Evolutionary conservation across 2,329 filamentous ascomycete species (phyloP).

Genomic region (Lithohypha guttulata): DNA sequence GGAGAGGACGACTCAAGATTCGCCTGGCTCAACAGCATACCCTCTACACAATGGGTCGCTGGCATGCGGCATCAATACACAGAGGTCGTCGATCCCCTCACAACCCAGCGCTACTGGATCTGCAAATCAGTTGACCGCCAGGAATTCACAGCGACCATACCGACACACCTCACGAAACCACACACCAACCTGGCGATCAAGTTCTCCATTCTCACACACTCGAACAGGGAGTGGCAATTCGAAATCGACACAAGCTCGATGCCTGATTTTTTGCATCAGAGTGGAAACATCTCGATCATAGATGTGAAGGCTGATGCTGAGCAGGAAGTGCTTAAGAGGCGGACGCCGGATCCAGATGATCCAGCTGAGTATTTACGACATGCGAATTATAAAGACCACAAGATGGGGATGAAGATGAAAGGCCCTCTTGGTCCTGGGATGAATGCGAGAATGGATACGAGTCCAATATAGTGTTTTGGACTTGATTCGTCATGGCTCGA

Average conservation of each 20-base stretch:
- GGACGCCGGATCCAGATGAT: not conserved
- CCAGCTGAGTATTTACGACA: not conserved
- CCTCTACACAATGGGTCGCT: not conserved
- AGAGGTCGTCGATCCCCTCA: not conserved
- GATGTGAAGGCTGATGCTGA: not conserved
- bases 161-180: not conserved
- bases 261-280: not conserved
- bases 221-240: not conserved
- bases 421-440: not conserved
- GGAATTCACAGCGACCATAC: not conserved
- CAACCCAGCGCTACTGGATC: constrained; percentile 1
- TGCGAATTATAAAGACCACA: not conserved
- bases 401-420: not conserved
- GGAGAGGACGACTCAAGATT: not conserved
- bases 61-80: not conserved
- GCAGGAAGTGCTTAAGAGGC: not conserved
- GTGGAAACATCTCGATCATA: not conserved
- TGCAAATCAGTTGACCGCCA: constrained; percentile 4
- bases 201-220: not conserved
- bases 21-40: not conserved
- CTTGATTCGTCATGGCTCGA: too few species aligned
- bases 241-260: not conserved
- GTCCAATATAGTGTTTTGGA: too few species aligned
- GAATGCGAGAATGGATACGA: not conserved
- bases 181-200: not conserved